Percentiles rank a stretch among this genome's conserved stretches.
Conservation (phyloP, 2,329 filamentous ascomycete genomes). For the Aspergillus sp. region DNA sequence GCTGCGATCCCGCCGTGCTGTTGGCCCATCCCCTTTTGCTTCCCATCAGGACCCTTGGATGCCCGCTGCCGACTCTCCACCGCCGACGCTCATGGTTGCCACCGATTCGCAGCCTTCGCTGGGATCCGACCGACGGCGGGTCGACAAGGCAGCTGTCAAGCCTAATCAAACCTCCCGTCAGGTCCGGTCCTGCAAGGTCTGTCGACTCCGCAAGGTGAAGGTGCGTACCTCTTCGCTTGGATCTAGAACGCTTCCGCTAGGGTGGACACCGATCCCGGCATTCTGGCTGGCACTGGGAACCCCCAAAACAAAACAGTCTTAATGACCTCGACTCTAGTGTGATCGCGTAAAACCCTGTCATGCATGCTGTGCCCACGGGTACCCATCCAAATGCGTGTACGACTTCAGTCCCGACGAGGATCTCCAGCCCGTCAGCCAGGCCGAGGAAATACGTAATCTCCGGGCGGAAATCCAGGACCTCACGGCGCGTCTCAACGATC, state of each 20-base stretch:
- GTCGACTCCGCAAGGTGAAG: conserved; percentile 39
- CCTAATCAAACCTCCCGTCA: conserved; percentile 25
- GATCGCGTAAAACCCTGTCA: conserved; percentile 39
- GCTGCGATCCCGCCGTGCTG: conserved; percentile 24
- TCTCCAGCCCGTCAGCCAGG: conserved; percentile 32
- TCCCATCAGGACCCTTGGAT: conserved; percentile 1
- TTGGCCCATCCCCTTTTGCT: conserved; percentile 21
- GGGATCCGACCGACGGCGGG: conserved; percentile 11
- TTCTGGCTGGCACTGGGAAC: no score
- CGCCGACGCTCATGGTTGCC: conserved; percentile 18
- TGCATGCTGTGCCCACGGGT: conserved; percentile 39
- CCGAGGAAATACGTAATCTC: conserved; percentile 36
- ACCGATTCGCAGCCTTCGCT: conserved; percentile 20
- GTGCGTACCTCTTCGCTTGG: conserved; percentile 19
- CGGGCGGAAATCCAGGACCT: conserved; percentile 34
- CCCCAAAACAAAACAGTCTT: no score
- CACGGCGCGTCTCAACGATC: conserved; percentile 22
- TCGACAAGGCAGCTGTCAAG: conserved; percentile 19
- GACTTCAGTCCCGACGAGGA: conserved; percentile 33
- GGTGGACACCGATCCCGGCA: no score
- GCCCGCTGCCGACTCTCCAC: conserved; percentile 6
- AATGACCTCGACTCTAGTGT: conserved; percentile 25
- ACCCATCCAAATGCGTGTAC: conserved; percentile 38
- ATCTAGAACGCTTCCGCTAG: not conserved
- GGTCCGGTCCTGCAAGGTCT: conserved; percentile 38